Evolutionary conservation across 345 rosid species (phyloP).

Genomic region (Schrenkiella parvula): DNA sequence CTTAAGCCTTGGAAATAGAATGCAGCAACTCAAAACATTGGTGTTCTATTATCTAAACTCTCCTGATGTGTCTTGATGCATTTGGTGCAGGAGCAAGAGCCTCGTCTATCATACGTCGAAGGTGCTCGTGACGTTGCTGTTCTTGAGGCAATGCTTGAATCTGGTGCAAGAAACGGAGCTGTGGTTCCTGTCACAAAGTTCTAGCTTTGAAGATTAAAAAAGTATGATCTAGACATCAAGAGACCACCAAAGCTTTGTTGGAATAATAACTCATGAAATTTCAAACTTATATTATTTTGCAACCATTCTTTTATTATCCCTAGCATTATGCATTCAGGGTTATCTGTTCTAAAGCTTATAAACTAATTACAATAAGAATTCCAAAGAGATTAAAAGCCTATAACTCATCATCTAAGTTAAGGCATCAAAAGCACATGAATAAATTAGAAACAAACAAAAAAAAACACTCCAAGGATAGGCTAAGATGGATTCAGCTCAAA

Average conservation of each 20-base stretch:
- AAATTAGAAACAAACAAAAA: not conserved
- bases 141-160: conserved; percentile 92
- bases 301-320: not conserved
- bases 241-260: not conserved
- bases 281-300: not conserved
- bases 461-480: conserved; percentile 5
- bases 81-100: conserved; percentile 52
- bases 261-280: not conserved
- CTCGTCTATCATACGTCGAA: conserved; percentile 69
- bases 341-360: conserved; percentile 5
- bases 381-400: conserved; percentile 21
- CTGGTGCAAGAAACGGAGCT: conserved; percentile 65
- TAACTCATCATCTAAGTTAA: conserved; percentile 15
- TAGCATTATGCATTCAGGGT: not conserved
- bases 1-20: not conserved
- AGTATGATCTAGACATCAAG: not conserved
- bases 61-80: not conserved
- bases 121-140: conserved; percentile 92
- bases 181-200: conserved; percentile 53
- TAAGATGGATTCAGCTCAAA: conserved; percentile 40
- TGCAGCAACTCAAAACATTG: not conserved
- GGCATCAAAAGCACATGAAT: conserved; percentile 4
- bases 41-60: not conserved
- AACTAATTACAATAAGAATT: conserved; percentile 24
- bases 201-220: conserved; percentile 21